Evolutionary conservation across 2,329 filamentous ascomycete genomes (phyloP), one percentile per base, ranked within the genome.

Genomic region (Cercospora canescens): DNA sequence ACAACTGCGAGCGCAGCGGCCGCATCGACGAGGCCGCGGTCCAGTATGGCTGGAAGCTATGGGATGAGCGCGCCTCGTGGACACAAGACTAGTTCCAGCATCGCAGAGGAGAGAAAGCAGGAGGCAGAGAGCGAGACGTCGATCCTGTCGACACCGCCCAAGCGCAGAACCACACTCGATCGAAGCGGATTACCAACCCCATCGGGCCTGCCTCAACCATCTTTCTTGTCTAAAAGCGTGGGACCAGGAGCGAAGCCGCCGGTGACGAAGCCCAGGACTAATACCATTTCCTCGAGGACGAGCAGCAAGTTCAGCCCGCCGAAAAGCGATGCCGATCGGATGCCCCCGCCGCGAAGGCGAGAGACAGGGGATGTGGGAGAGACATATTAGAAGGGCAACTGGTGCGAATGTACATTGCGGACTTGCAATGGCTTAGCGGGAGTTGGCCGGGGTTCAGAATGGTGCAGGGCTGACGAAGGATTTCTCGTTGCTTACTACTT

Each of bases 11-110:
- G 65, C 50, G 55, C 63, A 63, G 61, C 64, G 35, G 66, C 63
- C 24, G 61, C 62, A 24, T 54, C 62, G 34, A 67, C 86, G 28
- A 87, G 91, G 61, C 89, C 91, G 18, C 85, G 90, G 58, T 92
- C 89, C 58, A 93, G 91, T 14, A 82, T 94, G 70, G 87, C 87
- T 64, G 86, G 89, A 62, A 88, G 86, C 68, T 80, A 77, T 30
- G 50, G 39, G 2, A 62, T 57, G 18, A 62, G 61, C n/a, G 70
- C 70, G 18, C 64, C 67, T 24, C 67, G 69, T 34, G 69, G 66
- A 11, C 74, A 75, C 32, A 66, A 73, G 9, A 62, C 72, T 14
- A 68, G 67, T 21, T 67, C 71, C n/a, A 75, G 73, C 63, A 63
- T 75, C 7, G 72, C 64, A 16, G 74, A 79, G 72, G 63, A 77